A percentile compares a stretch with the other conserved stretches of the same genome.
phyloP scores from a whole-genome alignment of 331 rosid species.

The Pyrus hybrid region DNA sequence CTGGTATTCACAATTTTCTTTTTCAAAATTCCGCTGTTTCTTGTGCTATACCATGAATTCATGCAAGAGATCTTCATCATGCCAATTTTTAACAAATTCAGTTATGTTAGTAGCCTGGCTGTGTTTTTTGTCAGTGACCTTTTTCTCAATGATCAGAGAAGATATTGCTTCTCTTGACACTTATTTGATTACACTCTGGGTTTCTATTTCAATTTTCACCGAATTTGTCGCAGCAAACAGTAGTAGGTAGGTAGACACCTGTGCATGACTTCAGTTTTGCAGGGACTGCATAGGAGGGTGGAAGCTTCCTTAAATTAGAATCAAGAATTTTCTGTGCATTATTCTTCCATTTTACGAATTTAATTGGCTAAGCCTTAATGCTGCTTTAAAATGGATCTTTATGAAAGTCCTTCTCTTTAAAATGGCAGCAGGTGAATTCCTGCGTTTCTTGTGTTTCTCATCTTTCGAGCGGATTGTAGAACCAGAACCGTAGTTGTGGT shows the following conservation, averaged over 20 bases:
- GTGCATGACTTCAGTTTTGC: too few species aligned
- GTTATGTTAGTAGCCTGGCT: not conserved
- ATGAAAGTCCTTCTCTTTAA: not conserved
- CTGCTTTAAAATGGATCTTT: not conserved
- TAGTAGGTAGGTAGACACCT: too few species aligned
- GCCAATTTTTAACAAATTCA: not conserved
- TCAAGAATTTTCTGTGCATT: too few species aligned
- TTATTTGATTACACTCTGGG: too few species aligned
- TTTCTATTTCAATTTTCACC: too few species aligned
- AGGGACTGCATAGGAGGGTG: too few species aligned
- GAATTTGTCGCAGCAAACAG: too few species aligned
- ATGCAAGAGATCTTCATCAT: not conserved
- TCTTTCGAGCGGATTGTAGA: not conserved
- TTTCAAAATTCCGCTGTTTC: not conserved
- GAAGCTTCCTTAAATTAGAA: too few species aligned
- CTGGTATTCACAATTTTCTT: conserved; percentile 15
- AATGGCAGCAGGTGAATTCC: too few species aligned
- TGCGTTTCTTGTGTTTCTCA: not conserved
- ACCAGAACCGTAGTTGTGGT: not conserved
- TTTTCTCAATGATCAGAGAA: too few species aligned
- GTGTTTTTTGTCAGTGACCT: too few species aligned
- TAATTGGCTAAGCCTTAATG: not conserved
- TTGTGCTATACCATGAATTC: not conserved
- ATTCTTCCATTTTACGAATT: not conserved
- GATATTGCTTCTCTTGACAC: too few species aligned